phyloP scores from a whole-genome alignment of 2,329 filamentous ascomycete species.

The Cadophora sp. region DNA sequence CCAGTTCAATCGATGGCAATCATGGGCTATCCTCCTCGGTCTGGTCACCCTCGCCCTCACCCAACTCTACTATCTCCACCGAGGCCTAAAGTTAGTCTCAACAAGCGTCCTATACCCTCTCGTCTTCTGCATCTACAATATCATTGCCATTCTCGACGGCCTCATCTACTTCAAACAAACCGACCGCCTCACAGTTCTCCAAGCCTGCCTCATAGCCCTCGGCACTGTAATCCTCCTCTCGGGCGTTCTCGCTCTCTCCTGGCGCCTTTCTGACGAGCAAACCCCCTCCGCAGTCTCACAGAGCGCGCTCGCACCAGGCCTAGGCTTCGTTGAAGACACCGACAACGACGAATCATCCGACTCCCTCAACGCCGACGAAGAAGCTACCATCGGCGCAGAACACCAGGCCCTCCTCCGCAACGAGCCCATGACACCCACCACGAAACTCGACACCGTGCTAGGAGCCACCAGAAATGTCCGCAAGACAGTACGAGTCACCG shows the following conservation, averaged over 20 bases:
- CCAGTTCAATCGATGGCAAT: conserved; percentile 94
- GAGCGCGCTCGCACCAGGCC: conserved; percentile 79
- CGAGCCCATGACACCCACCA: conserved; percentile 42
- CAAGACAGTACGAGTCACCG: conserved; percentile 50
- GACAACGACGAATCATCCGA: conserved; percentile 58
- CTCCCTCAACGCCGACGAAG: conserved; percentile 53
- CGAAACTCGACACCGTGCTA: conserved; percentile 42
- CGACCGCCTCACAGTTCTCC: conserved; percentile 75
- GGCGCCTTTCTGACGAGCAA: conserved; percentile 85
- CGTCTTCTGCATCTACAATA: conserved; percentile 99
- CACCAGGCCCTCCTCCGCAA: conserved; percentile 40
- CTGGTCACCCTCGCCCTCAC: conserved; percentile 83
- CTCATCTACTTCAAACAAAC: conserved; percentile 96
- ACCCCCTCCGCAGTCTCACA: conserved; percentile 64
- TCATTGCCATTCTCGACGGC: conserved; percentile 95
- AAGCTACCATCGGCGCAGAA: conserved; percentile 40
- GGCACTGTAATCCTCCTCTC: conserved; percentile 86
- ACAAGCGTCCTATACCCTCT: conserved; percentile 96
- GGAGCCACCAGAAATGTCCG: conserved; percentile 39
- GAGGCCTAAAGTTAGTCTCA: conserved; percentile 91
- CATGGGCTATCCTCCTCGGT: conserved; percentile 86
- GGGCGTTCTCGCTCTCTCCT: conserved; percentile 90
- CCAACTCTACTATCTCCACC: conserved; percentile 94
- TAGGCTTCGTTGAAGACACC: conserved; percentile 79
- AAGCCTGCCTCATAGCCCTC: conserved; percentile 82